Evolutionary conservation across 2,329 filamentous ascomycete species (phyloP), one percentile per base, ranked within the genome.

Genomic region (Penicillium palitans): DNA sequence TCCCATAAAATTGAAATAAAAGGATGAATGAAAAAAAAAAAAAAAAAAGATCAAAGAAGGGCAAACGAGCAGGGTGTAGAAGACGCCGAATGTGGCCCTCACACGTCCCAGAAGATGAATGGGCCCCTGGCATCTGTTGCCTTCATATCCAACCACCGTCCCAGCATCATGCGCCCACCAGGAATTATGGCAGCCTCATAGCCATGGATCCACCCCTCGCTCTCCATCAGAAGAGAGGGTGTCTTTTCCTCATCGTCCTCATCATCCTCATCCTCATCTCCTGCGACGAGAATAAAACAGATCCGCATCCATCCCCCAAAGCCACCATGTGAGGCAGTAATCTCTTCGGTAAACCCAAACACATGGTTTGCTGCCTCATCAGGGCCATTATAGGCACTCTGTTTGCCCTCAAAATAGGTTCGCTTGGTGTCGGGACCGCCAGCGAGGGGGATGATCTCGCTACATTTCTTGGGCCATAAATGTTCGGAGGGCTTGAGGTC

Each of bases 171-270:
- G 27, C 74, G 73, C 1, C 76, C 75, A 5, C 80, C 79, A 3
- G 80, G 81, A 5, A 81, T 59, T 13, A 83, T 69, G 24, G 77
- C 68, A 0, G 78, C 80, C 65, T 83, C 80, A 56, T 82, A 83
- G 4, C 70, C 77, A 67, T 77, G 79, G 2, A 76, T 68, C 61
- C 74, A 75, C 19, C 66, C 57, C 52, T 73, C 62, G 0, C 42
- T 45, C 25, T 61, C 51, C 25, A 67, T 48, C 35, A 61, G 52
- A 62, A 68, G 9, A 50, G 51, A 19, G 17, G 13, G 6, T 10
- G 29, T 21, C 29, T 55, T n/a, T 6, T 45, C 31, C 8, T 48
- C 49, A 4, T 58, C 29, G 2, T 42, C 29, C 4, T 51, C 51
- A 6, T 41, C 40, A 6, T 45, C 31, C 8, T 48, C 49, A 3